Evolutionary conservation across 2,329 filamentous ascomycete genomes (phyloP), one percentile per base, ranked within the genome.

Genomic region (Neofusicoccum umdonicola): DNA sequence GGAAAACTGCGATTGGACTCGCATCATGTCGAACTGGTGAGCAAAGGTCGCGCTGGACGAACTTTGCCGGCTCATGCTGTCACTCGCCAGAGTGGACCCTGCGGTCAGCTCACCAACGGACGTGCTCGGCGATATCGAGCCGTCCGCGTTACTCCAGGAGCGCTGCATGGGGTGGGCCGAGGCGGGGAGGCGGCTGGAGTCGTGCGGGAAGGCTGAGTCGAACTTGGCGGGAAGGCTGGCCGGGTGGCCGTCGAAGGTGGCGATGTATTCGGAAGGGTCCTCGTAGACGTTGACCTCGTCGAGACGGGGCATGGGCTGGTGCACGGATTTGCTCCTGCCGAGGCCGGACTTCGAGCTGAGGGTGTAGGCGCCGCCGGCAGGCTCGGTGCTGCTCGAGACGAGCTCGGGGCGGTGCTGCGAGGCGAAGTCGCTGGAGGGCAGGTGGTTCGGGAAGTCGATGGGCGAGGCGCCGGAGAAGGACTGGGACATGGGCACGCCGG

Each of bases 31-130:
- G 68, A 80, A 70, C 54, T 73, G 71, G 71, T 77, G 76, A 71
- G 73, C 72, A 69, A 80, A 76, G 65, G 74, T 73, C 50, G 75
- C 72, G 70, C 77, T 77, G 69, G 68, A 70, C 66, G 75, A 72
- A 71, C 81, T 83, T 71, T 74, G 74, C 67, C 81, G 78, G 70
- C 80, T 82, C 80, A 83, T 79, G 42, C 63, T 61, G 64, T 72
- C 73, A 73, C 75, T 77, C 57, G 74, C 71, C 50, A 72, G 70
- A 72, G 75, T 76, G 69, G 77, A 72, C 4, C 58, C 71, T 66
- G 73, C 72, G 52, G 77, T 77, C 71, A 76, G 72, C 66, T 76
- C 70, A 67, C 72, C 72, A 68, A 74, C 73, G 47, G 75, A 72
- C 12, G 76, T 77, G 67, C 73, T 74, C 62, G 77, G 75, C 17